Percentiles rank a stretch among this genome's conserved stretches.
Evolutionary conservation across 23 red algal genomes (phyloP).

Genomic region (Agarophyton chilense): DNA sequence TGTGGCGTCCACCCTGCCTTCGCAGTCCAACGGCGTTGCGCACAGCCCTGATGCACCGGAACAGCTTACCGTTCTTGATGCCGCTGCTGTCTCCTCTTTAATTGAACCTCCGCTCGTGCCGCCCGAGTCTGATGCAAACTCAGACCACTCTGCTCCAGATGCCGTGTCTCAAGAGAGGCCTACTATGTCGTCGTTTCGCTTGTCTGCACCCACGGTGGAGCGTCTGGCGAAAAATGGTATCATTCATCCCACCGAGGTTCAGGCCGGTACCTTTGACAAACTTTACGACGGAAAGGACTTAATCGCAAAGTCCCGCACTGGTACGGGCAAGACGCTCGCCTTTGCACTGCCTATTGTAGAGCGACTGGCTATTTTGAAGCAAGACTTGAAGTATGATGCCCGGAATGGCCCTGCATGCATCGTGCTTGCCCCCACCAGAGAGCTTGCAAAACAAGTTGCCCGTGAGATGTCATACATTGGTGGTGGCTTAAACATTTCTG

Average conservation of each 20-base stretch:
- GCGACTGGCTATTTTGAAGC: constrained; percentile 50
- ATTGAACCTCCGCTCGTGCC: not conserved
- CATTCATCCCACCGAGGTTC: constrained; percentile 87
- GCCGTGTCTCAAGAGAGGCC: not conserved
- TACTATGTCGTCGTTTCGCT: constrained; percentile 48
- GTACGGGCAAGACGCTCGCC: constrained; percentile 98
- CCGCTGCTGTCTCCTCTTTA: not conserved
- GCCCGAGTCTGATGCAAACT: not conserved
- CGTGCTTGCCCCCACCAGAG: constrained; percentile 94
- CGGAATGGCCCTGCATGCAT: constrained; percentile 63
- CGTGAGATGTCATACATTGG: constrained; percentile 79
- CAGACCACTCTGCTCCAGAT: not conserved
- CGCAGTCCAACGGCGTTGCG: not conserved
- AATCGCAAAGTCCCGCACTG: constrained; percentile 94
- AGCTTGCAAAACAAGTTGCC: constrained; percentile 94
- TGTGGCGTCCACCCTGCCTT: not conserved
- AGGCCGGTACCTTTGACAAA: constrained; percentile 81
- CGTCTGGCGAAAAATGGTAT: constrained; percentile 74
- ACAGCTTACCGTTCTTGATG: not conserved
- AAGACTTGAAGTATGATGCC: not conserved
- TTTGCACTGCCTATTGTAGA: constrained; percentile 96
- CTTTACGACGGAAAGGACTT: constrained; percentile 86
- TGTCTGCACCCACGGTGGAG: constrained; percentile 55
- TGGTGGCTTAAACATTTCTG: constrained; percentile 56
- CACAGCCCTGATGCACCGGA: not conserved